A percentile compares a stretch with the other conserved stretches of the same genome.
Evolutionary conservation across 805 yeast species (phyloP).

Genomic region (Tetrapisispora phaffii): DNA sequence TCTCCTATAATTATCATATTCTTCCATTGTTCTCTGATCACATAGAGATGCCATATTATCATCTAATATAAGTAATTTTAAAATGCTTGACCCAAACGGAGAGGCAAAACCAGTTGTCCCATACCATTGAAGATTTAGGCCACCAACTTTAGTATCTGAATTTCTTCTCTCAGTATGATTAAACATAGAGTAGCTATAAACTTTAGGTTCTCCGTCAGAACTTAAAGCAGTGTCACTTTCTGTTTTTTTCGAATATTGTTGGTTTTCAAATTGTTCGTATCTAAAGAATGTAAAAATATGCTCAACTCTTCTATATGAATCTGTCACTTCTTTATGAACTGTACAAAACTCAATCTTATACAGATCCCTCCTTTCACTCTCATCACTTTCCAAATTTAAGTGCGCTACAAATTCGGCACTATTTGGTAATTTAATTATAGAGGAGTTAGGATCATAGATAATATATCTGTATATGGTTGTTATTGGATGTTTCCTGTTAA

Average conservation of each 20-base stretch:
- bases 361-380: constrained; percentile 2
- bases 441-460: constrained; percentile 7
- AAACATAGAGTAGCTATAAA: constrained; percentile 24
- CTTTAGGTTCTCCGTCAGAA: not conserved
- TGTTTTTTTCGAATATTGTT: constrained; percentile 10
- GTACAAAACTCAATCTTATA: constrained; percentile 29
- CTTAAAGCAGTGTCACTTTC: constrained; percentile 1
- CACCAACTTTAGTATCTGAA: constrained; percentile 26
- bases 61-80: constrained; percentile 29
- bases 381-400: constrained; percentile 4
- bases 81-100: constrained; percentile 28
- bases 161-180: constrained; percentile 25
- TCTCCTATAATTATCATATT: constrained; percentile 8
- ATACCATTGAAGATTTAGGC: constrained; percentile 32
- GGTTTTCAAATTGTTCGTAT: constrained; percentile 7
- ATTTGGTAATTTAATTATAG: constrained; percentile 5
- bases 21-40: constrained; percentile 14
- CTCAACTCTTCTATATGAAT: constrained; percentile 19
- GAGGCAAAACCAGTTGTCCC: constrained; percentile 33
- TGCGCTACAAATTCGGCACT: constrained; percentile 8
- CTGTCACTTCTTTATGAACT: constrained; percentile 19
- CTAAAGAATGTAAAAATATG: constrained; percentile 25
- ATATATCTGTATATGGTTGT: constrained; percentile 26
- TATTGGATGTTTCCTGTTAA: constrained; percentile 21
- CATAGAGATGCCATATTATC: constrained; percentile 28